Percentiles rank a stretch among this genome's conserved stretches.
phyloP scores from a whole-genome alignment of 192 early-diverging fungal genomes.

The Coemansia sp. region DNA sequence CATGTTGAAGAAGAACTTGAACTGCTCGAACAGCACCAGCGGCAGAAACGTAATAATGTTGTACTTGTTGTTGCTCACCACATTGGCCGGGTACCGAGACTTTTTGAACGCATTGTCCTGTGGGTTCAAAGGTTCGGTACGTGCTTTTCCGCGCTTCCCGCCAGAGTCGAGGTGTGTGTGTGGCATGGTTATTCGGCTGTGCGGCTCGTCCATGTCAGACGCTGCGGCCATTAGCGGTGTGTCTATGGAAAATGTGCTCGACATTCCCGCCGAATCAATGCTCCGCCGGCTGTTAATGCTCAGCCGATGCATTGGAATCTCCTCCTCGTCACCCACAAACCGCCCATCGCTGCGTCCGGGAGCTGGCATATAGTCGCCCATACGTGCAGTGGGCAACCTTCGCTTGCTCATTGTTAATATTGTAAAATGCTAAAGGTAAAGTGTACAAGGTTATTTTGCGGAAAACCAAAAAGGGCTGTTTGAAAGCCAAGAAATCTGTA shows the following conservation, averaged over 20 bases:
- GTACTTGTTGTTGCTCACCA: slow-evolving; percentile 87
- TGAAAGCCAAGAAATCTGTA: no score
- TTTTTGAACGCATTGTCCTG: slow-evolving; percentile 40
- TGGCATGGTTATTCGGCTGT: slow-evolving; percentile 1
- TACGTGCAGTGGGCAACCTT: slow-evolving; percentile 14
- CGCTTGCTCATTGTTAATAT: slow-evolving; percentile 36
- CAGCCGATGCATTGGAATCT: slow-evolving; percentile 45
- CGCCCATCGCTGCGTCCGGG: neutral
- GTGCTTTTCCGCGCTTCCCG: slow-evolving; percentile 14
- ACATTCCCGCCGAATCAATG: slow-evolving; percentile 15
- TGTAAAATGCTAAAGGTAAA: neutral
- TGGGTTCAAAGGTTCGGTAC: slow-evolving; percentile 46
- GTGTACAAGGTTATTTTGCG: neutral
- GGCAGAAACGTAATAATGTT: slow-evolving; percentile 78
- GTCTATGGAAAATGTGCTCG: slow-evolving; percentile 42
- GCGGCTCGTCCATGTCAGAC: slow-evolving; percentile 25
- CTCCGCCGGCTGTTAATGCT: slow-evolving; percentile 20
- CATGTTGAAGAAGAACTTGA: slow-evolving; percentile 94
- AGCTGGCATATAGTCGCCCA: slow-evolving; percentile 9
- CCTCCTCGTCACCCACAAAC: neutral
- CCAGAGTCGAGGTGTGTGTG: neutral
- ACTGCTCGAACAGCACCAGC: slow-evolving; percentile 86
- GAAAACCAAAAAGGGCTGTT: neutral
- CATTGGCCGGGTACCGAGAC: slow-evolving; percentile 70
- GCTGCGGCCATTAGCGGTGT: slow-evolving; percentile 47